Evolutionary conservation across 305 asterid genomes (phyloP).

Genomic region (Salvia sclarea): DNA sequence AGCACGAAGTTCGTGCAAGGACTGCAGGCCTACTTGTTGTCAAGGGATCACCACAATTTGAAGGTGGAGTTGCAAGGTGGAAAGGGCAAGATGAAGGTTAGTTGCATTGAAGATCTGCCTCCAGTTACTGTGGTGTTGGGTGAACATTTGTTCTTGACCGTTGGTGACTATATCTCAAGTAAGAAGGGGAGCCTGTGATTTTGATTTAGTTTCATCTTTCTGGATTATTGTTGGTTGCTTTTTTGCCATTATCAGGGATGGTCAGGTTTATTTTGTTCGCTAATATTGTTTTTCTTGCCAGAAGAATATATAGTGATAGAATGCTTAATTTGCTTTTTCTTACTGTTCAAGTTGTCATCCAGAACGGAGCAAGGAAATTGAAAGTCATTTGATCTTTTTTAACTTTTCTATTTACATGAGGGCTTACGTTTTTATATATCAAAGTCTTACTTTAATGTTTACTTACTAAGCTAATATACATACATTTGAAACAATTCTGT

Average conservation of each 20-base stretch:
- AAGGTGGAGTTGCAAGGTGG: constrained; percentile 69
- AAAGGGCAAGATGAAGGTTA: constrained; percentile 60
- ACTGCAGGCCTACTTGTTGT: constrained; percentile 52
- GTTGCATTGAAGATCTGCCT: constrained; percentile 64
- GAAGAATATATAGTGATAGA: not conserved
- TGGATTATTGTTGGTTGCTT: constrained; percentile 5
- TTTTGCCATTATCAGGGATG: constrained; percentile 4
- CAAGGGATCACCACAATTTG: constrained; percentile 63
- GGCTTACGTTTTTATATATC: not conserved
- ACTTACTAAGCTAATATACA: too few relatives aligned
- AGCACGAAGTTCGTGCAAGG: constrained; percentile 49
- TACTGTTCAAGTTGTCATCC: not conserved
- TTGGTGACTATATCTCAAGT: constrained; percentile 58
- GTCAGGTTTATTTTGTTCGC: not conserved
- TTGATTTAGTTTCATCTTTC: not conserved
- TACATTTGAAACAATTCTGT: too few relatives aligned
- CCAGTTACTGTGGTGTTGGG: constrained; percentile 56
- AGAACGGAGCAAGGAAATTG: not conserved
- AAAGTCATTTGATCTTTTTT: not conserved
- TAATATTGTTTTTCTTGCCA: constrained; percentile 14
- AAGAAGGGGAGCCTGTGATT: constrained; percentile 33
- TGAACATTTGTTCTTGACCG: constrained; percentile 59
- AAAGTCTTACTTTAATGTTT: too few relatives aligned
- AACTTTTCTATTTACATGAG: not conserved
- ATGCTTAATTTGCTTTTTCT: not conserved